Evolutionary conservation across 2,329 filamentous ascomycete species (phyloP), one percentile per base, ranked within the genome.

Genomic region (Dactylellina sp.): DNA sequence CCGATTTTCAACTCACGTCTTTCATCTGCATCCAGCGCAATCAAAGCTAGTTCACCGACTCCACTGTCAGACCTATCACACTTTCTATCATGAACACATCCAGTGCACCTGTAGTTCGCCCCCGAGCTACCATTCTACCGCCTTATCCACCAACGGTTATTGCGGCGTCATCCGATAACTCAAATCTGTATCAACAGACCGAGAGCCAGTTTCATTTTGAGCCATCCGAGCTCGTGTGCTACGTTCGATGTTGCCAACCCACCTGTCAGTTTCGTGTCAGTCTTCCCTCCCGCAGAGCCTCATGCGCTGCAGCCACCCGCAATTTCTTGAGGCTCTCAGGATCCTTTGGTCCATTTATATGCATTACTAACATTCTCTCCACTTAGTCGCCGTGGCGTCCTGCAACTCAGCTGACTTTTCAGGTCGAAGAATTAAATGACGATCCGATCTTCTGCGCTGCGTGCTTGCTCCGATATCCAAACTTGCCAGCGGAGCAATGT

Each of bases 401-500:
- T 16, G 70, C 70, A 44, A 66, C 47, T 16, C 61, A 74, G 3
- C 57, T 74, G 12, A 74, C 53, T 7, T 74, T 74, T 32, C 59
- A 42, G 12, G 55, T 74, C 11, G 70, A 74, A 52, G 70, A 74
- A 35, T 25, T 74, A 1, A 52, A 62, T 22, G 61, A 74, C 18
- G 70, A 74, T 24, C 70, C 70, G 4, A 66, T 74, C 14, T 25
- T 74, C 18, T 74, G 70, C 37, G 55, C 55, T 11, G n/a, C 16
- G 7, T 74, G 70, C n/a, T 39, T 66, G n/a, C 16, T 32, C 7
- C 61, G 50, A 11, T 74, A 74, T 44, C 70, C 70, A 22, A 74
- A 74, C 20, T 25, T 74, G 7, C 61, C 63, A 3, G 47, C 47
- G 18, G 70, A 74, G 16, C 70, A 74, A 28, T 61, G 47, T 22